phyloP scores from a whole-genome alignment of 371 early-diverging fungal genomes.

The Rhizopus arrhizus region DNA sequence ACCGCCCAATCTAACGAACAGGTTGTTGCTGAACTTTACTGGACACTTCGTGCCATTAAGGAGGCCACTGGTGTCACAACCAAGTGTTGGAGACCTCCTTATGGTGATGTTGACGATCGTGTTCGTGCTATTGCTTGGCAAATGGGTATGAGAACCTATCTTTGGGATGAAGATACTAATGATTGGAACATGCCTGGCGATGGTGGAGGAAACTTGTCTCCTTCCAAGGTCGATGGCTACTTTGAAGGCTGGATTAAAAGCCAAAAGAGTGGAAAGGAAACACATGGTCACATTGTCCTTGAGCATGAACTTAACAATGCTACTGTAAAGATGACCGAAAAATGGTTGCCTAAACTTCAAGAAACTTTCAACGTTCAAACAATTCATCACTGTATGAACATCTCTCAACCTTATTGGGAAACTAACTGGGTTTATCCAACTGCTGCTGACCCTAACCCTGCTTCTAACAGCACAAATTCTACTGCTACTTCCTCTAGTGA shows the following conservation, averaged over 20 bases:
- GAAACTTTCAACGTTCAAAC: slow-evolving; percentile 45
- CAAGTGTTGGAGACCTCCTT: slow-evolving; percentile 59
- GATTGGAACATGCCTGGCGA: slow-evolving; percentile 53
- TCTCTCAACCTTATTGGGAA: slow-evolving; percentile 56
- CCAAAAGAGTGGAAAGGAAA: slow-evolving; percentile 35
- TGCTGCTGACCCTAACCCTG: not conserved
- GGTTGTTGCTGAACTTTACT: slow-evolving; percentile 61
- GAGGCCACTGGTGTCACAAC: slow-evolving; percentile 56
- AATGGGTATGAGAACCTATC: slow-evolving; percentile 47
- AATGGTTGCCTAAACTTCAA: slow-evolving; percentile 49
- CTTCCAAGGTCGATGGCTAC: slow-evolving; percentile 37
- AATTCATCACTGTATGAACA: slow-evolving; percentile 53
- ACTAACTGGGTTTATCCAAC: slow-evolving; percentile 40
- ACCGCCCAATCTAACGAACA: slow-evolving; percentile 55
- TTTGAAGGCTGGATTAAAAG: slow-evolving; percentile 45
- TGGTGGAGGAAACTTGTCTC: slow-evolving; percentile 43
- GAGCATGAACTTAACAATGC: slow-evolving; percentile 53
- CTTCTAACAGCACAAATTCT: not conserved
- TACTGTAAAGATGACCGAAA: slow-evolving; percentile 47
- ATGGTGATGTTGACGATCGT: slow-evolving; percentile 58
- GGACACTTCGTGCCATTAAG: slow-evolving; percentile 56
- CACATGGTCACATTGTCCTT: slow-evolving; percentile 49
- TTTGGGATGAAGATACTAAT: slow-evolving; percentile 54
- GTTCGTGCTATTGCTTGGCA: slow-evolving; percentile 57
- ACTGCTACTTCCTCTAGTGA: slow-evolving; percentile 1